Evolutionary conservation across 352 stramenopile genomes (phyloP).

Genomic region (Globisporangium viniferum): DNA sequence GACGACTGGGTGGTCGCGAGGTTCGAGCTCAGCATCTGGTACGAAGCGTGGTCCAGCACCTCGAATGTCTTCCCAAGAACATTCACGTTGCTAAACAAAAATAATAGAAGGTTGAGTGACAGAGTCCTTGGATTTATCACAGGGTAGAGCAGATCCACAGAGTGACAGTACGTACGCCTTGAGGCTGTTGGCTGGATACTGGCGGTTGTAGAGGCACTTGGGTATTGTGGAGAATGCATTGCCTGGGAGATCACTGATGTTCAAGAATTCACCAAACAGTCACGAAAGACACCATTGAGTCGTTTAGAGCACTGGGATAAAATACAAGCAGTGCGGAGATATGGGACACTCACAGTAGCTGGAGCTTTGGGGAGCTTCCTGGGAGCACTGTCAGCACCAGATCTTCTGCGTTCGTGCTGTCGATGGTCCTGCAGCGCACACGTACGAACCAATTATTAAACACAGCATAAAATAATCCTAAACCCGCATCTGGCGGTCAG

Average conservation of each 20-base stretch:
- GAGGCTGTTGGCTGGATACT: slow-evolving; percentile 18
- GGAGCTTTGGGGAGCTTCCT: slow-evolving; percentile 9
- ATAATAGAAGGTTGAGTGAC: not conserved
- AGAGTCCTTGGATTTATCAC: not conserved
- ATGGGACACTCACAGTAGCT: slow-evolving; percentile 9
- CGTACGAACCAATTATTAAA: not conserved
- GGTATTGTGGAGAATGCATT: slow-evolving; percentile 26
- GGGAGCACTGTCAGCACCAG: slow-evolving; percentile 11
- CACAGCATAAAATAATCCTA: not conserved
- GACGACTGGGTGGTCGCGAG: slow-evolving; percentile 4
- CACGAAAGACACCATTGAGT: not conserved
- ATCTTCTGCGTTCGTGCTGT: slow-evolving; percentile 20
- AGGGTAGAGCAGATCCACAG: too few relatives aligned
- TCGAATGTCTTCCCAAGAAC: slow-evolving; percentile 14
- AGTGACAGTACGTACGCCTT: slow-evolving; percentile 13
- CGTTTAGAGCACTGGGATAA: not conserved
- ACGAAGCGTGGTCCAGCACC: slow-evolving; percentile 10
- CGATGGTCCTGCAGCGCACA: slow-evolving; percentile 18
- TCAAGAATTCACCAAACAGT: not conserved
- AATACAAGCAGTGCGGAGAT: not conserved
- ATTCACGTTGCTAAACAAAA: slow-evolving; percentile 8
- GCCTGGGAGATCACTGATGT: slow-evolving; percentile 19
- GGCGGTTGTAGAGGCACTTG: slow-evolving; percentile 27
- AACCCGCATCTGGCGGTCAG: not conserved
- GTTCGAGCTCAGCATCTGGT: slow-evolving; percentile 11